These are phyloP conservation scores for Chlamydomonas sphaeroides DNA, from an alignment of 139 green algal species.

Conservation along the genomic window DNA sequence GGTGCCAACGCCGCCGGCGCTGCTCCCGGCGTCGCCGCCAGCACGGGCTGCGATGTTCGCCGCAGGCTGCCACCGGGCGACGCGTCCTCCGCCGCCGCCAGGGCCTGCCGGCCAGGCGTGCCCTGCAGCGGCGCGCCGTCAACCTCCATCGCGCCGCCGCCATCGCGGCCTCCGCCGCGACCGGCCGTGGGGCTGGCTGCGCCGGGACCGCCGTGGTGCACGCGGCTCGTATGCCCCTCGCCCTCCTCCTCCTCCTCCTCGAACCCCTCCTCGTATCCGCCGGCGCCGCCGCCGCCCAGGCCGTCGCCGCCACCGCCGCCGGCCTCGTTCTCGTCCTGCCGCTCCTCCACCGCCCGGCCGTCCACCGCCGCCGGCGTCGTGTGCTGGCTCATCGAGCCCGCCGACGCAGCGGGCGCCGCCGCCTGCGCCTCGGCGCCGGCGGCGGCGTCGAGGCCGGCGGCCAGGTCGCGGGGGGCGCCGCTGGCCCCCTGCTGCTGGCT, in stretches of 20 bases:
- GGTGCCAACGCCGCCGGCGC: background rate
- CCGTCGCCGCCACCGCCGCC: background rate
- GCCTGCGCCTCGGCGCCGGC: background rate
- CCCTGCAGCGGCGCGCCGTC: no score
- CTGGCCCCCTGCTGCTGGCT: background rate
- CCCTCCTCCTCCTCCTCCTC: slow-evolving; percentile 16
- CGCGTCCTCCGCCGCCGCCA: no score
- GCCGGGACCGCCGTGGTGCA: background rate
- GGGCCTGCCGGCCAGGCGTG: background rate
- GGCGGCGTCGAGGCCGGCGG: background rate
- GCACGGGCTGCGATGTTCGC: background rate
- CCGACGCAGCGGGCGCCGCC: background rate
- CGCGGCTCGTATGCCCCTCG: slow-evolving; percentile 14
- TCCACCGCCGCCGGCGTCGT: background rate
- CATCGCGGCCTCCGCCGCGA: background rate
- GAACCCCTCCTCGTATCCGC: background rate
- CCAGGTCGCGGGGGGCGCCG: background rate
- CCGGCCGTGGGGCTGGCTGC: background rate
- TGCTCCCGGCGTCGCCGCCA: background rate
- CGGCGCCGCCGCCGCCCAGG: no score
- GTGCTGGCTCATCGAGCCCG: background rate
- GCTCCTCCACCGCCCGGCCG: background rate
- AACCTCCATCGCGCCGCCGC: background rate
- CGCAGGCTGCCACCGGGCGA: no score
- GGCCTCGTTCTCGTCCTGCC: background rate